Base-by-base conservation (phyloP, 1,139 yeast genomes). In the Pichia sp. region DNA sequence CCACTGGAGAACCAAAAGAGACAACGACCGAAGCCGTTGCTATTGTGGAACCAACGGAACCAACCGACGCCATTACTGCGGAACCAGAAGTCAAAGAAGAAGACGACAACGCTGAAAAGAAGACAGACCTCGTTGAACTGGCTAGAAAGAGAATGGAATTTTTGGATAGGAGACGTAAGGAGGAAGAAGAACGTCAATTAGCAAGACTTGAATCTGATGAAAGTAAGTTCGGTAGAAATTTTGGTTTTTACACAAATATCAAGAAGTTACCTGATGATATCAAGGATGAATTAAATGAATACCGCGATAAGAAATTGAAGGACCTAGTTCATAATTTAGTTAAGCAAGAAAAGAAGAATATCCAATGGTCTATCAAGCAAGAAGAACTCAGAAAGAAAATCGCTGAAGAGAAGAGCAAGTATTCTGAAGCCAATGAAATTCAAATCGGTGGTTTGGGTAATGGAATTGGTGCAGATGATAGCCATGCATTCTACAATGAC, bases 71-170 rank as follows among this genome's bases (percentile, higher is more conserved):
- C 7, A 24, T 24, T 24, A 24, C 14, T 15, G 57, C 49, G 11
- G 58, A 55, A 11, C 38, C 33, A 38, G 36, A 22, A 28, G 31
- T 41, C 37, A 38, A 44, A 32, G 41, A 30, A 27, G 18, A 42
- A 46, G 33, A 28, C 18, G 19, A 31, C 10, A 20, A 28, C 2
- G 30, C 14, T 8, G 24, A 30, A 12, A 38, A 37, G 14, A 46
- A 38, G 6, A 77, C 82, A 53, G 84, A 84, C 62, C 71, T 84
- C 40, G 76, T 72, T 12, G 77, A 67, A 34, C 81, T 81, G 58
- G 82, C 88, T 0, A 65, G 68, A 12, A 71, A 71, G 40, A 67
- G 88, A 44, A 55, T 70, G 17, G 60, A 56, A 8, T 60, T 71
- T 7, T 56, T 70, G 34, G 63, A 70, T 35, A 58, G 58, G 38